Evolutionary conservation across 805 yeast genomes (phyloP).

Genomic region (Candida tammaniensis): DNA sequence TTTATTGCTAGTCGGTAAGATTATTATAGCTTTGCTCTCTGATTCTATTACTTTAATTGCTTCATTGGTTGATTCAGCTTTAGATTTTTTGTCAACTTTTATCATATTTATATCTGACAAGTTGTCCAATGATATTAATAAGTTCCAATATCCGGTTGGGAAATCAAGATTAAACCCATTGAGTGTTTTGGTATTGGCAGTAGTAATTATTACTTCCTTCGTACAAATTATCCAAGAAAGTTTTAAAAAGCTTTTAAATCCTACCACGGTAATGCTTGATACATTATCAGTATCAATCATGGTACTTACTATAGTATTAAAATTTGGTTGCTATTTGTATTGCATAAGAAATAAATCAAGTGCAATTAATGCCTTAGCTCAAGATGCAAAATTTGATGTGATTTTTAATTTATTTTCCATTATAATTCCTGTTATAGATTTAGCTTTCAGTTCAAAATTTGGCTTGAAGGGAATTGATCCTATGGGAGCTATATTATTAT

Average conservation of each 20-base stretch:
- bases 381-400: conserved; percentile 78
- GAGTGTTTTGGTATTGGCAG: conserved; percentile 71
- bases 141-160: conserved; percentile 69
- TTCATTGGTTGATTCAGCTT: conserved; percentile 70
- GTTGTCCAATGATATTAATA: conserved; percentile 41
- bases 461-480: conserved; percentile 61
- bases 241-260: conserved; percentile 40
- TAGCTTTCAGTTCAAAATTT: too few relatives aligned
- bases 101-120: conserved; percentile 64
- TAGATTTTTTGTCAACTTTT: conserved; percentile 72
- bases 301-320: conserved; percentile 59
- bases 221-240: conserved; percentile 71
- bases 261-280: conserved; percentile 21
- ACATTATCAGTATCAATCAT: conserved; percentile 48
- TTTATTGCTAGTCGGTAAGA: conserved; percentile 57
- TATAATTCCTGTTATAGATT: conserved; percentile 61
- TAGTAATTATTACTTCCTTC: conserved; percentile 68
- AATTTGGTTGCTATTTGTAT: conserved; percentile 61
- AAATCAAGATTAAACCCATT: conserved; percentile 71
- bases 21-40: conserved; percentile 58
- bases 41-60: conserved; percentile 75
- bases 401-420: conserved; percentile 71
- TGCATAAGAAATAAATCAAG: conserved; percentile 59
- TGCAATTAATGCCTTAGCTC: conserved; percentile 75
- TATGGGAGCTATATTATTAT: conserved; percentile 63